Conservation (phyloP, 306 rosid genomes). For the Acacia acuminata region DNA sequence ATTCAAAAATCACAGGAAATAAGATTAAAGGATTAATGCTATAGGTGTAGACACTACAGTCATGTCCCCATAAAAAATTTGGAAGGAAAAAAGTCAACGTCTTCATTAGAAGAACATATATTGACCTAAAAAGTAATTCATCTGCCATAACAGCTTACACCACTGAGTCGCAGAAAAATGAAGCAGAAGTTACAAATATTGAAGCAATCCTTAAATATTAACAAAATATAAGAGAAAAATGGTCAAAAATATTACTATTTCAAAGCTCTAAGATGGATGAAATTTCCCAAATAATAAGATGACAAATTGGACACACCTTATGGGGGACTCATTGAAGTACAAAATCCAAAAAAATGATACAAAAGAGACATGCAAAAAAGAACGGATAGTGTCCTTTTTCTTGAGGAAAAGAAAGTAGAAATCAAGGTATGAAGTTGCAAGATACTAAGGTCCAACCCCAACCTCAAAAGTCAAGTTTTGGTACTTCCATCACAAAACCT, state of each 20-base stretch:
- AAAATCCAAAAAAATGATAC: constrained; percentile 12
- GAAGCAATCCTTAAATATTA: neutral
- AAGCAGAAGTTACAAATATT: neutral
- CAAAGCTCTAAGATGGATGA: constrained; percentile 7
- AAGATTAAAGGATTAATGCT: neutral
- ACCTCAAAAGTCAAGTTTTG: neutral
- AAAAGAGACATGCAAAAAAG: neutral
- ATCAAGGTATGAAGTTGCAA: neutral
- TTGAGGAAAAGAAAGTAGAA: neutral
- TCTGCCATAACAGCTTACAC: neutral
- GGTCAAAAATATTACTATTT: neutral
- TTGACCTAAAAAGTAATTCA: constrained; percentile 10
- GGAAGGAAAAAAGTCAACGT: neutral
- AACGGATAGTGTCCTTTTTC: neutral
- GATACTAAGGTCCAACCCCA: neutral
- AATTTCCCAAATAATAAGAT: constrained; percentile 8
- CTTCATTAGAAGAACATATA: neutral
- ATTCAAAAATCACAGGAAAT: constrained; percentile 29
- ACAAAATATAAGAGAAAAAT: neutral
- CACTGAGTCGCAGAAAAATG: neutral
- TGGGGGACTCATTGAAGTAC: neutral
- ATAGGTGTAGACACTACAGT: constrained; percentile 6
- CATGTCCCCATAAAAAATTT: neutral
- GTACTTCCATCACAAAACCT: neutral
- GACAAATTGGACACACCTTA: neutral